A percentile compares a stretch with the other conserved stretches of the same genome.
Conservation (phyloP, 2,329 filamentous ascomycete species). For the Paecilomyces sp. region DNA sequence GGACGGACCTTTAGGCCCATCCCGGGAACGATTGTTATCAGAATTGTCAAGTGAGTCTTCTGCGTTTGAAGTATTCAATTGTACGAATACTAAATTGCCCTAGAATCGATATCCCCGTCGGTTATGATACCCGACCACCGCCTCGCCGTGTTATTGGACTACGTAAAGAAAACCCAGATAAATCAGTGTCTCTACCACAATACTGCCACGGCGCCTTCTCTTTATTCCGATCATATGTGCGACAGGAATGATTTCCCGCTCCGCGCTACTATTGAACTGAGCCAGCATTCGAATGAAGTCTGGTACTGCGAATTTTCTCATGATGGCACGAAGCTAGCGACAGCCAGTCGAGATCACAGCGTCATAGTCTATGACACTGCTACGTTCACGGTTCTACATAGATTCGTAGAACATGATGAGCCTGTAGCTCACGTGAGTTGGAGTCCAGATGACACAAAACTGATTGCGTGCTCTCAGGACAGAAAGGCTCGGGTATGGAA, state of each 20-base stretch:
- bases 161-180: conserved; percentile 79
- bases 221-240: conserved; percentile 85
- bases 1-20: conserved; percentile 73
- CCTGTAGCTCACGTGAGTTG: conserved; percentile 78
- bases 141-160: conserved; percentile 69
- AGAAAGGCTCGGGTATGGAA: conserved; percentile 70
- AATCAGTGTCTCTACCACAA: conserved; percentile 85
- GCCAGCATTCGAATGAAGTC: conserved; percentile 71
- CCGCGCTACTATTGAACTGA: conserved; percentile 62
- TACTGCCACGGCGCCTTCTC: conserved; percentile 65
- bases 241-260: conserved; percentile 73
- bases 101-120: conserved; percentile 85
- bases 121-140: conserved; percentile 95
- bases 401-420: conserved; percentile 57
- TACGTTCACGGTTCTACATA: conserved; percentile 58
- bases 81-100: not conserved
- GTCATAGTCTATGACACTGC: conserved; percentile 77
- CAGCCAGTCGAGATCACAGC: conserved; percentile 66
- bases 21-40: conserved; percentile 67
- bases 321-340: conserved; percentile 74
- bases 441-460: conserved; percentile 82
- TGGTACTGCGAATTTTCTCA: conserved; percentile 91
- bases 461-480: conserved; percentile 78
- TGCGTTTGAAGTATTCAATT: conserved; percentile 9
- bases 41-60: conserved; percentile 67